Evolutionary conservation across 2,329 filamentous ascomycete species (phyloP).

Genomic region (Sporothrix sp.): DNA sequence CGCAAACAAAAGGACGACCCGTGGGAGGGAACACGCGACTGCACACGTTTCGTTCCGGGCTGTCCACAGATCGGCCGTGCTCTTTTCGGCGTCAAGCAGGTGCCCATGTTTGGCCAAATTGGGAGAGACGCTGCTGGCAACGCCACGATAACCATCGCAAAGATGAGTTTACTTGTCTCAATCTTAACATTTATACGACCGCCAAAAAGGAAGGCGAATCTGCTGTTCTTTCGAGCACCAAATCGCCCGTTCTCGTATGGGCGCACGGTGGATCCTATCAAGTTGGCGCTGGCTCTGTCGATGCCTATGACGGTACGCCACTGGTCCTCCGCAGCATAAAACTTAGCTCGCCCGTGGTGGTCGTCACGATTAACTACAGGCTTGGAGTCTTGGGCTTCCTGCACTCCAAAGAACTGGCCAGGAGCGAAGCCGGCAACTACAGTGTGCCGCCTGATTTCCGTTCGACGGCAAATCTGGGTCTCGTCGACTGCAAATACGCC

Average conservation of each 20-base stretch:
- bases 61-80: constrained; percentile 3
- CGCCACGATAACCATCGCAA: neutral
- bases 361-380: constrained; percentile 10
- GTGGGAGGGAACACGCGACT: neutral
- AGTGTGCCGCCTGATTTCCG: constrained; percentile 1
- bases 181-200: constrained; percentile 6
- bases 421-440: neutral
- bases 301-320: constrained; percentile 1
- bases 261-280: constrained; percentile 6
- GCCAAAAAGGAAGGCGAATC: neutral
- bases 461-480: neutral
- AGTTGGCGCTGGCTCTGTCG: constrained; percentile 4
- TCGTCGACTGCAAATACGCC: constrained; percentile 4
- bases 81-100: constrained; percentile 1
- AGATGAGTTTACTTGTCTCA: constrained; percentile 9
- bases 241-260: constrained; percentile 2
- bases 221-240: neutral
- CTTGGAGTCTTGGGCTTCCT: constrained; percentile 7
- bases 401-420: constrained; percentile 1
- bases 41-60: neutral
- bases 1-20: neutral
- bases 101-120: constrained; percentile 8
- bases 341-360: neutral
- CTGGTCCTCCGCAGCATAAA: neutral
- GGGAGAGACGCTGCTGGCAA: neutral